Evolutionary conservation across 2,329 filamentous ascomycete genomes (phyloP).

Genomic region (Monosporascus sp.): DNA sequence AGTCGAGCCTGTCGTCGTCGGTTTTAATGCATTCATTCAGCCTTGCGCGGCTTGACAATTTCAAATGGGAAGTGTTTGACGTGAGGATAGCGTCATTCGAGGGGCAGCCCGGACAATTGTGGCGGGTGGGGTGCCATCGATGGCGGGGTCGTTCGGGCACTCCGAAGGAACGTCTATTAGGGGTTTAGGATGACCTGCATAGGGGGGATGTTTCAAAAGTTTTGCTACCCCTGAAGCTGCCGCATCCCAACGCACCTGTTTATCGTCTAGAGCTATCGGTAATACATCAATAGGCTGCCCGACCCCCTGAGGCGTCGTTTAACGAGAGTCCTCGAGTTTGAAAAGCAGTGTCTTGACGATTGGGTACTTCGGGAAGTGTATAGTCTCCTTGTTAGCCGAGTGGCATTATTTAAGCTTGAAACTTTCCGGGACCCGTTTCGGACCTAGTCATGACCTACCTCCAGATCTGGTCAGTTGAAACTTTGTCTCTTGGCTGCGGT

Average conservation of each 20-base stretch:
- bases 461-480: background rate
- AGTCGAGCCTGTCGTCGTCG: background rate
- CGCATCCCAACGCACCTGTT: too few species aligned
- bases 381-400: too few species aligned
- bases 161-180: background rate
- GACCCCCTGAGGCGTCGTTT: too few species aligned
- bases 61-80: background rate
- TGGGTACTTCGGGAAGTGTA: too few species aligned
- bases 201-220: background rate
- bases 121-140: background rate
- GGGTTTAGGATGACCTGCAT: background rate
- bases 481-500: background rate
- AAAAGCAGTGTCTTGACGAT: too few species aligned
- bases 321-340: too few species aligned
- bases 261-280: too few species aligned
- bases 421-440: background rate
- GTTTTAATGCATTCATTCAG: background rate
- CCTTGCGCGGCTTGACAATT: background rate
- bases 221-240: background rate
- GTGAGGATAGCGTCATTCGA: background rate
- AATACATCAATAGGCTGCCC: too few species aligned
- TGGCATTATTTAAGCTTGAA: background rate
- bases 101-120: background rate
- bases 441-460: background rate
- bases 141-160: background rate